Evolutionary conservation across 331 rosid species (phyloP).

Genomic region (Telfairia occidentalis): DNA sequence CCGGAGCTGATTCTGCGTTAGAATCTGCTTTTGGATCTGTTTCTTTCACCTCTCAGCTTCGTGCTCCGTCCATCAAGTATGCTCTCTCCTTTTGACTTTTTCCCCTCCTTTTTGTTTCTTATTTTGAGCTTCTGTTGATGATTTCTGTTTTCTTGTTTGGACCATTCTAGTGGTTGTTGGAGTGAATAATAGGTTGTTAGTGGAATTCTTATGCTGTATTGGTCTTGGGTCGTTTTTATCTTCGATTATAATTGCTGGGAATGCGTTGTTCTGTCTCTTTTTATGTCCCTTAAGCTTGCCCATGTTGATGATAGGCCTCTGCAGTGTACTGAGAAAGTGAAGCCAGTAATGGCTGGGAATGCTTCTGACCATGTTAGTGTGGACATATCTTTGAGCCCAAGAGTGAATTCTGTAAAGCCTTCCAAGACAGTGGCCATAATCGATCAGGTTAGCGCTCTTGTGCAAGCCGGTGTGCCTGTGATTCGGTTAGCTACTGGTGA

Average conservation of each 20-base stretch:
- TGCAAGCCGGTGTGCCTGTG: conserved; percentile 66
- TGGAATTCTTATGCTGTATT: neutral
- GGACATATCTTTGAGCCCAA: conserved; percentile 57
- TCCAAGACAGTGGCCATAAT: conserved; percentile 67
- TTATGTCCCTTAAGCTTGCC: neutral
- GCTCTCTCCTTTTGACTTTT: neutral
- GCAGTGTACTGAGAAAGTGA: conserved; percentile 11
- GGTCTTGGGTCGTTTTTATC: neutral
- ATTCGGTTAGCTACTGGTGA: conserved; percentile 79
- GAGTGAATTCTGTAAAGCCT: conserved; percentile 68
- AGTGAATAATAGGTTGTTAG: neutral
- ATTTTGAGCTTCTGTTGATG: neutral
- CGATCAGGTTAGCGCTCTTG: conserved; percentile 72
- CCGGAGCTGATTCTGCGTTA: conserved; percentile 12
- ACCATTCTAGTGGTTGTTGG: neutral
- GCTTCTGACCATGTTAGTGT: conserved; percentile 19
- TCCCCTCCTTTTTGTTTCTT: neutral
- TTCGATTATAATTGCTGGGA: neutral
- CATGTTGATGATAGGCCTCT: conserved; percentile 16
- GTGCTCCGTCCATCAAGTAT: conserved; percentile 18
- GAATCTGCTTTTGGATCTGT: conserved; percentile 20
- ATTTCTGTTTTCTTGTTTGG: neutral
- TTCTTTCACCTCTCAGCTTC: conserved; percentile 19
- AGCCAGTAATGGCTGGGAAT: conserved; percentile 24
- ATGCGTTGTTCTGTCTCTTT: neutral